Percentiles rank a stretch among this genome's conserved stretches.
Conservation (phyloP, 306 rosid species). For the Hippophae tibetana region DNA sequence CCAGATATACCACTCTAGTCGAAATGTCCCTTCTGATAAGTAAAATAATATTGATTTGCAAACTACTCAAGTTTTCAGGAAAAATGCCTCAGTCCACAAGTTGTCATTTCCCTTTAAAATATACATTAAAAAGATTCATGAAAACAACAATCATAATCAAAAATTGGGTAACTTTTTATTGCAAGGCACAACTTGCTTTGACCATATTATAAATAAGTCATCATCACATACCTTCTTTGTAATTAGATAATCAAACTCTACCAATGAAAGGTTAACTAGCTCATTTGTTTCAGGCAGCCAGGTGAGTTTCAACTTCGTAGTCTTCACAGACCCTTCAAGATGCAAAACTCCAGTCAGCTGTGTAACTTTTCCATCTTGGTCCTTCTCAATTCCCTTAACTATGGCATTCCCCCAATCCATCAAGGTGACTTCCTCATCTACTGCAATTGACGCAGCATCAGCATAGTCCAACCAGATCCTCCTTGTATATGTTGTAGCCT, state of each 20-base stretch:
- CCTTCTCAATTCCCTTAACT: slow-evolving; percentile 55
- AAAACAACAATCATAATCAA: neutral
- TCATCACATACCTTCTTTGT: slow-evolving; percentile 70
- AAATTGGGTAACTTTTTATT: neutral
- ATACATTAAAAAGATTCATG: no score
- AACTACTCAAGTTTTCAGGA: no score
- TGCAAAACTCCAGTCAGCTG: slow-evolving; percentile 70
- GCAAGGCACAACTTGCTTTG: neutral
- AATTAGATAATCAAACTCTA: slow-evolving; percentile 79
- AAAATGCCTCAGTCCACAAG: neutral
- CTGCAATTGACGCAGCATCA: slow-evolving; percentile 55
- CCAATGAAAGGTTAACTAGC: slow-evolving; percentile 56
- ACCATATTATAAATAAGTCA: neutral
- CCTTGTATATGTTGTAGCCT: slow-evolving; percentile 59
- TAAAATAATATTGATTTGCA: neutral
- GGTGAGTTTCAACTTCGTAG: slow-evolving; percentile 82
- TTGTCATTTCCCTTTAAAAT: neutral
- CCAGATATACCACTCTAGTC: neutral
- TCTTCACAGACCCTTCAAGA: slow-evolving; percentile 86
- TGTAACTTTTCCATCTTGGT: slow-evolving; percentile 54
- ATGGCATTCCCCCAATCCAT: slow-evolving; percentile 99
- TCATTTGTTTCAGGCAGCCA: slow-evolving; percentile 80
- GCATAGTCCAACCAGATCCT: slow-evolving; percentile 65
- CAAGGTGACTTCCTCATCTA: slow-evolving; percentile 72
- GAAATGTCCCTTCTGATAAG: neutral